Evolutionary conservation across 2,329 filamentous ascomycete genomes (phyloP), one percentile per base, ranked within the genome.

Genomic region (Hymenoscyphus fraxineus): DNA sequence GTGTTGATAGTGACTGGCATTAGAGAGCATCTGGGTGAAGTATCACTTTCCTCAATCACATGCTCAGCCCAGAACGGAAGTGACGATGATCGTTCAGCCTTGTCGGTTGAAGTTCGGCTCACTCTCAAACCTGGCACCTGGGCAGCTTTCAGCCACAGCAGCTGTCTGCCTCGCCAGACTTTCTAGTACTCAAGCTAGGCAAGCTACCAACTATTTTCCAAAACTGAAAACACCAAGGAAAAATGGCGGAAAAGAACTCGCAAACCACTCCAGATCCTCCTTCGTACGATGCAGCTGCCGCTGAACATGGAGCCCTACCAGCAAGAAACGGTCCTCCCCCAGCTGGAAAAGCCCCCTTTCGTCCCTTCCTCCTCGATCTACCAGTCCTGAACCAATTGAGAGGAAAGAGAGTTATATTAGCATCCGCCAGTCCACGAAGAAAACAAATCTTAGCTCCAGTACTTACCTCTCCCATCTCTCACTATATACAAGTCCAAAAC

Each of bases 351-450:
- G 68, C 67, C 16, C 65, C 71, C 19, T 38, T 72, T 31, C 81
- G 81, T 15, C 86, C 87, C 7, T 81, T 85, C 55, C 90, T 91
- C 1, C 85, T 98, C 67, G 84, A 92, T 66, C 83, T 98, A 19
- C 93, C 94, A 16, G 88, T 93, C 63, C 81, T 99, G 65, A 85
- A 85, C 72, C 82, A 88, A 73, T 85, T 99, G 68, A 88, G 90
- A 73, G 85, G 85, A 62, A 92, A 91, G 77, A 85, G 94, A 68
- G 87, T 97, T 6, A 91, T 99, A 70, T 88, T 99, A 35, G 95
- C 95, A 61, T 97, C 93, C 2, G 87, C 90, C 22, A 97, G 93
- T 1, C 95, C 95, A 0, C 85, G 95, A 56, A 85, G 95, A 62
- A 90, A 88, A 77, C 88, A 91, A 68, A 86, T 99, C 10, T 85